These are phyloP conservation scores for Antarctomyces pellizariae DNA, from an alignment of 495 filamentous ascomycete genomes.

Conservation along the genomic window DNA sequence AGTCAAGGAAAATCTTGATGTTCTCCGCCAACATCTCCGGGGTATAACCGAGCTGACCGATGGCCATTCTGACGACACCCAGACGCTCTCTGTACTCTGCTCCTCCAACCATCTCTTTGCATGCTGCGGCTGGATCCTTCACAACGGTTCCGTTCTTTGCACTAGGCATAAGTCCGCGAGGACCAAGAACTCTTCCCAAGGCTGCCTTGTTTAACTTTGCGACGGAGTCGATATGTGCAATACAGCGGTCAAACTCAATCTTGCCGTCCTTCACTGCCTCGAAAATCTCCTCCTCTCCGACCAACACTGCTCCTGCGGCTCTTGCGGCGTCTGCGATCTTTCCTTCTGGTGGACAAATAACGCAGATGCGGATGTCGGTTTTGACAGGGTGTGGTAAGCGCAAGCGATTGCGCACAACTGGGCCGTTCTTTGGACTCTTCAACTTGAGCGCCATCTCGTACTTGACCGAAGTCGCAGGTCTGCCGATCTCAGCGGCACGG, in stretches of 20 bases:
- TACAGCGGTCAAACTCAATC: slow-evolving; percentile 71
- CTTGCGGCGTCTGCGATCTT: slow-evolving; percentile 42
- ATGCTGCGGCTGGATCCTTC: slow-evolving; percentile 40
- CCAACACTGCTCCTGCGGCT: slow-evolving; percentile 51
- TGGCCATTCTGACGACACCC: slow-evolving; percentile 65
- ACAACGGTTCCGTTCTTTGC: slow-evolving; percentile 71
- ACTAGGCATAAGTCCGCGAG: slow-evolving; percentile 78
- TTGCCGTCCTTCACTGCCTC: slow-evolving; percentile 46
- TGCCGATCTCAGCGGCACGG: slow-evolving; percentile 77
- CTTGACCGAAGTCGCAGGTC: slow-evolving; percentile 42
- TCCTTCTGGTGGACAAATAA: slow-evolving; percentile 64
- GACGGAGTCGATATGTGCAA: slow-evolving; percentile 63
- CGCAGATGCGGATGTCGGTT: slow-evolving; percentile 62
- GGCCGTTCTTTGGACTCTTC: slow-evolving; percentile 56
- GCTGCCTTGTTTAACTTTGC: slow-evolving; percentile 48
- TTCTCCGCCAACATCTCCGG: slow-evolving; percentile 72
- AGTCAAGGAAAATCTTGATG: slow-evolving; percentile 49
- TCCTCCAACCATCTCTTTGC: slow-evolving; percentile 60
- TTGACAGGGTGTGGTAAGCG: slow-evolving; percentile 74
- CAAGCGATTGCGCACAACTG: slow-evolving; percentile 66
- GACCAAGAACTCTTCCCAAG: slow-evolving; percentile 64
- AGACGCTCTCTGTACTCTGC: slow-evolving; percentile 67
- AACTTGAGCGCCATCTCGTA: slow-evolving; percentile 74
- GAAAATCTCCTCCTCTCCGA: slow-evolving; percentile 71
- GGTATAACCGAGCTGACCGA: slow-evolving; percentile 79